phyloP scores from a whole-genome alignment of 768 basidiomycete genomes.

The Lyophyllum decastes region DNA sequence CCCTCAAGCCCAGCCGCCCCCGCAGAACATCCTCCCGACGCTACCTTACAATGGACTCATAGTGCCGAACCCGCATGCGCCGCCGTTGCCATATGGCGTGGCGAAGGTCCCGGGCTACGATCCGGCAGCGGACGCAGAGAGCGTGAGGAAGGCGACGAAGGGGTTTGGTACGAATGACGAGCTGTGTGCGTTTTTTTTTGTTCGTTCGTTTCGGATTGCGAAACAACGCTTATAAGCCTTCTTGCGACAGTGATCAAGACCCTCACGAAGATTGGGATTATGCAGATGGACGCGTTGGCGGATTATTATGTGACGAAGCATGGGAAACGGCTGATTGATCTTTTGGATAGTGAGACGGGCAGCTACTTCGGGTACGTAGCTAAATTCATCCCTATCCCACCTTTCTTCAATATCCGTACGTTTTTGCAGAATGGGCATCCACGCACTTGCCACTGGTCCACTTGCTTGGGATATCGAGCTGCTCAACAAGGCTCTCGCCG shows the following conservation, averaged over 20 bases:
- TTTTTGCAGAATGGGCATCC: conserved; percentile 26
- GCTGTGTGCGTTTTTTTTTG: conserved; percentile 17
- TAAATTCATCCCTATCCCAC: not conserved
- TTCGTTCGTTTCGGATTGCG: too few relatives aligned
- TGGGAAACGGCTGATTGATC: conserved; percentile 29
- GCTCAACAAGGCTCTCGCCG: conserved; percentile 28
- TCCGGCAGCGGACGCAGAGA: conserved; percentile 32
- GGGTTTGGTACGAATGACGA: conserved; percentile 30
- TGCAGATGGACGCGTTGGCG: conserved; percentile 36
- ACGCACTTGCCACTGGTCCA: conserved; percentile 38
- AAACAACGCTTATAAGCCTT: too few relatives aligned
- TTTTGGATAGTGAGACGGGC: conserved; percentile 27
- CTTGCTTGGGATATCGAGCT: conserved; percentile 42
- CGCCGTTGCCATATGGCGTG: conserved; percentile 16
- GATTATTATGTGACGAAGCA: conserved; percentile 30
- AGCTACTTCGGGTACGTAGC: conserved; percentile 33
- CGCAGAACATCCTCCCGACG: not conserved
- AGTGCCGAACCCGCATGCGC: conserved; percentile 32
- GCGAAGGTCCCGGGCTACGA: conserved; percentile 35
- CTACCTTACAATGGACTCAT: conserved; percentile 26
- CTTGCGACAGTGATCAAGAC: conserved; percentile 37
- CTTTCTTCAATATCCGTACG: not conserved
- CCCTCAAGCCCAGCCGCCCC: not conserved
- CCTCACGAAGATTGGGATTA: conserved; percentile 26
- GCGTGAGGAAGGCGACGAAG: conserved; percentile 29